Percentiles rank a stretch among this genome's conserved stretches.
Conservation (phyloP, 345 rosid species). For the Pistacia atlantica region DNA sequence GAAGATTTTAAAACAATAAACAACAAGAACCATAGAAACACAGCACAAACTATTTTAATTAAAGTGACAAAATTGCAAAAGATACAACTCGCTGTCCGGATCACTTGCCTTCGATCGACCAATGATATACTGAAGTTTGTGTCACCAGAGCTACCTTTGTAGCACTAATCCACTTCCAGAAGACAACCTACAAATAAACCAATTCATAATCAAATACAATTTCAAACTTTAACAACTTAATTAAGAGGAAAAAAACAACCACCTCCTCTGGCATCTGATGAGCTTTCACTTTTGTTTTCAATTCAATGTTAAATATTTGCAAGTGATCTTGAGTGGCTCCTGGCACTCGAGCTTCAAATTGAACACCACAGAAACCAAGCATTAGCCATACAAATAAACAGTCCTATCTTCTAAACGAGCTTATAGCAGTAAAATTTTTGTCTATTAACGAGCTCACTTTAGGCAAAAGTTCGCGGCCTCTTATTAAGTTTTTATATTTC, state of each 20-base stretch:
- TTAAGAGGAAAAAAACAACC: conserved; percentile 6
- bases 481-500: too few relatives aligned
- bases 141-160: conserved; percentile 96
- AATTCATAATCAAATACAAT: background rate
- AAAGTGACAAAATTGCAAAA: too few relatives aligned
- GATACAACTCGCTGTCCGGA: too few relatives aligned
- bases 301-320: conserved; percentile 96
- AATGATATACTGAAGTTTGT: conserved; percentile 86
- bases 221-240: background rate
- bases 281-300: conserved; percentile 90
- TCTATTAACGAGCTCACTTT: too few relatives aligned
- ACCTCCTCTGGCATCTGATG: conserved; percentile 99
- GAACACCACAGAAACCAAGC: background rate
- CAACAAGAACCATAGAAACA: background rate
- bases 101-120: conserved; percentile 89
- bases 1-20: background rate
- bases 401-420: too few relatives aligned
- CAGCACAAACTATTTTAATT: background rate
- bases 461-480: too few relatives aligned
- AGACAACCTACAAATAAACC: conserved; percentile 60
- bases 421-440: too few relatives aligned
- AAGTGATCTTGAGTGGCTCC: conserved; percentile 98
- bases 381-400: background rate
- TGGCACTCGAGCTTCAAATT: conserved; percentile 79
- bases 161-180: conserved; percentile 98